Conservation (phyloP, 108 stramenopile genomes). For the Chaetoceros muelleri region DNA sequence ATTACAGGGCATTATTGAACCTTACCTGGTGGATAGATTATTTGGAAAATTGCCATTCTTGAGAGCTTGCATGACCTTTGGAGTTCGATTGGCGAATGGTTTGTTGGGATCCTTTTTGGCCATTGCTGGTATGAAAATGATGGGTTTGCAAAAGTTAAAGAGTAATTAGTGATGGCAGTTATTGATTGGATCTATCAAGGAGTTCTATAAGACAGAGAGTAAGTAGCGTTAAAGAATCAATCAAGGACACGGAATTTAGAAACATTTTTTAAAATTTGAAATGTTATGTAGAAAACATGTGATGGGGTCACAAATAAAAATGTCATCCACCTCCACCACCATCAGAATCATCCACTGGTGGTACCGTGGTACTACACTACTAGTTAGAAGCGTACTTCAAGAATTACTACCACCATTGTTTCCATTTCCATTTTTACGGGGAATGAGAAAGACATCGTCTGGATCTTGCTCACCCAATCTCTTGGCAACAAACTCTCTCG, state of each 20-base stretch:
- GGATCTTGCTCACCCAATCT: slow-evolving; percentile 80
- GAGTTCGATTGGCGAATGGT: slow-evolving; percentile 54
- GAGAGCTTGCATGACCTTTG: slow-evolving; percentile 19
- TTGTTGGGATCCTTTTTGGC: slow-evolving; percentile 58
- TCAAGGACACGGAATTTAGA: no score
- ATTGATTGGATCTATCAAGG: no score
- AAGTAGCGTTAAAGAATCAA: background rate
- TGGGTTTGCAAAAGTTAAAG: slow-evolving; percentile 57
- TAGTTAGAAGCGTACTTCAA: no score
- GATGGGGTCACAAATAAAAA: no score
- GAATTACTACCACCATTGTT: no score
- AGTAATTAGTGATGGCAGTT: no score
- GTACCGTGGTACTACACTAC: no score
- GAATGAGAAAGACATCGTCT: slow-evolving; percentile 80
- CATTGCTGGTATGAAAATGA: slow-evolving; percentile 61
- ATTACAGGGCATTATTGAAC: slow-evolving; percentile 71
- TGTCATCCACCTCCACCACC: no score
- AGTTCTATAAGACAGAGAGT: no score
- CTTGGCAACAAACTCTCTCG: slow-evolving; percentile 62
- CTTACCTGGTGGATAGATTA: slow-evolving; percentile 33
- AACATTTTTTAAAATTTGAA: no score
- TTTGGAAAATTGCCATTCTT: slow-evolving; percentile 22
- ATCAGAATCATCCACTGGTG: no score
- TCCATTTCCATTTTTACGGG: slow-evolving; percentile 26
- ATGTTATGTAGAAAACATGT: no score